Evolutionary conservation across 306 rosid genomes (phyloP), one percentile per base, ranked within the genome.

Genomic region (Acacia acuminata): DNA sequence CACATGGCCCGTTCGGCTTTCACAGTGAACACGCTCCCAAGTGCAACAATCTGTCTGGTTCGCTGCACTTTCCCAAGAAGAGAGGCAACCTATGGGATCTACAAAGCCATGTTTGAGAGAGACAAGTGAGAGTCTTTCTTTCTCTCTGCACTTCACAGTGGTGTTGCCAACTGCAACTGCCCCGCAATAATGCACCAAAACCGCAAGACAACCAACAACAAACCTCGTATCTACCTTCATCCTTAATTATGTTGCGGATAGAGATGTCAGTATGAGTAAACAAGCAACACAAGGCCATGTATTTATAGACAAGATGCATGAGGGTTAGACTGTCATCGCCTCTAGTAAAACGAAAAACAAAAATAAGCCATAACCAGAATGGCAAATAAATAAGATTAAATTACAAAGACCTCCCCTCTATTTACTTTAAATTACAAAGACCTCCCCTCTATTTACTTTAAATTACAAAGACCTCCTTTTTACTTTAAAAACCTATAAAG

Each of bases 1-100:
- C 22, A 85, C 88, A 42, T 78, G 84, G 12, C 71, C 81, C 0
- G 71, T 56, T 27, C 1, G 24, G n/a, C 20, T 47, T 27, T 24
- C 17, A 12, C 88, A 82, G 0, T 4, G 7, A 38, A 82, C 70
- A 60, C 82, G 60, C 0, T 13, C 17, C 75, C 74, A 77, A 0
- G 43, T 76, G 65, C 79, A 76, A 22, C 79, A 76, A 45, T 76
- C 56, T 22, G 45, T 60, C 3, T 60, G 36, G 5, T 42, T 61
- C 22, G 10, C 60, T 77, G 27, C 12, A 16, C 5, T 30, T 43
- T 30, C 58, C 80, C 72, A 77, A 0, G 58, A 43, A 12, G 71
- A 43, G 22, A 60, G 42, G 16, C 1, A 0, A 6, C 2, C 25
- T 7, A 9, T 0, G 7, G 5, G 3, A 30, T 1, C 53, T 0